Percentiles rank a stretch among this genome's conserved stretches.
Evolutionary conservation across 768 basidiomycete genomes (phyloP).

Genomic region (Trametes villosa): DNA sequence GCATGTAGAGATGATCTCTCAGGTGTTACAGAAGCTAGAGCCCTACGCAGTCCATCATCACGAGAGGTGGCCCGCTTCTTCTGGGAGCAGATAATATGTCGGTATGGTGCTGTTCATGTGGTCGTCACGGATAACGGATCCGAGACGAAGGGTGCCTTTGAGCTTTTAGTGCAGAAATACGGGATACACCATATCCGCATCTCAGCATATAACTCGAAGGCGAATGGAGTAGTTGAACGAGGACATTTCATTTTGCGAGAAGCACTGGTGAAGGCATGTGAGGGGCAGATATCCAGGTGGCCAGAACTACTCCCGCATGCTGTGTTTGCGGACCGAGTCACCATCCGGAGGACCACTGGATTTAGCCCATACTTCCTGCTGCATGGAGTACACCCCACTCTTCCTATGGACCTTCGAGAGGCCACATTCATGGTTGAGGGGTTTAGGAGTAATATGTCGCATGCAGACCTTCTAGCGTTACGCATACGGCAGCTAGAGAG

Average conservation of each 20-base stretch:
- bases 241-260: too few species aligned
- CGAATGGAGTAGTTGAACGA: too few species aligned
- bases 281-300: constrained; percentile 28
- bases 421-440: constrained; percentile 37
- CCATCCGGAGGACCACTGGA: constrained; percentile 27
- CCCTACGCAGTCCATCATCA: constrained; percentile 24
- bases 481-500: constrained; percentile 34
- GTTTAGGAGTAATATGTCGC: constrained; percentile 18
- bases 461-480: constrained; percentile 29
- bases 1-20: constrained; percentile 37
- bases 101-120: constrained; percentile 34
- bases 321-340: constrained; percentile 32
- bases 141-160: constrained; percentile 27
- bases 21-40: constrained; percentile 34
- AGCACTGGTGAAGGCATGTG: constrained; percentile 35
- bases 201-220: constrained; percentile 42
- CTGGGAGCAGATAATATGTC: constrained; percentile 38
- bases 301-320: constrained; percentile 27
- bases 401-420: constrained; percentile 40
- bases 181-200: constrained; percentile 36
- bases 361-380: constrained; percentile 31
- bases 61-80: constrained; percentile 34
- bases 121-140: constrained; percentile 39
- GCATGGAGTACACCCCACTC: constrained; percentile 34
- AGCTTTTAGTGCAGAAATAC: constrained; percentile 11